Conservation (phyloP, 140 eudicot genomes). For the Stevia rebaudiana region DNA sequence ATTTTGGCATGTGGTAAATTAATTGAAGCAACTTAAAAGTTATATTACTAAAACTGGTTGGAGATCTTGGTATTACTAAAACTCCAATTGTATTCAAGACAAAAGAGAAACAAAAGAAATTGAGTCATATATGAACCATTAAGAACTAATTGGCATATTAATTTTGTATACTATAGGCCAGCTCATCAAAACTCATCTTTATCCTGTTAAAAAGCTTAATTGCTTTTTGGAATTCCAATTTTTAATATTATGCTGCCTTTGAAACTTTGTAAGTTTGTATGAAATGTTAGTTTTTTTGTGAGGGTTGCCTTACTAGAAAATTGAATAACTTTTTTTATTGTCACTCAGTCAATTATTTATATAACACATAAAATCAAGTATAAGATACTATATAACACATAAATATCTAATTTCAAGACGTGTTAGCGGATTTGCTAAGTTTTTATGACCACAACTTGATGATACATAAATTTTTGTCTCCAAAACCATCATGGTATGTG, state of each 20-base stretch:
- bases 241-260: constrained; percentile 11
- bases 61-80: constrained; percentile 13
- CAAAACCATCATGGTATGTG: constrained; percentile 3
- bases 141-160: constrained; percentile 24
- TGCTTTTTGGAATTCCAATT: constrained; percentile 14
- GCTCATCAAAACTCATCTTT: constrained; percentile 26
- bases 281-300: neutral
- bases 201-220: constrained; percentile 24
- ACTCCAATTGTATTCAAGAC: constrained; percentile 15
- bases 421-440: neutral
- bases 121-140: constrained; percentile 17
- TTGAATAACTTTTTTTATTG: neutral
- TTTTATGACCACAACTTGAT: neutral
- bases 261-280: constrained; percentile 6
- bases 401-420: neutral
- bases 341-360: neutral
- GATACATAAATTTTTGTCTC: constrained; percentile 3
- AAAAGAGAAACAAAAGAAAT: constrained; percentile 7
- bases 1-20: neutral
- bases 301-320: neutral
- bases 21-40: constrained; percentile 13
- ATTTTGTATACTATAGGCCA: constrained; percentile 13
- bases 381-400: neutral
- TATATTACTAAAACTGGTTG: constrained; percentile 10
- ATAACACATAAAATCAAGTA: neutral